Conservation (phyloP, 495 filamentous ascomycete species). For the Aspergillus conjunctus region DNA sequence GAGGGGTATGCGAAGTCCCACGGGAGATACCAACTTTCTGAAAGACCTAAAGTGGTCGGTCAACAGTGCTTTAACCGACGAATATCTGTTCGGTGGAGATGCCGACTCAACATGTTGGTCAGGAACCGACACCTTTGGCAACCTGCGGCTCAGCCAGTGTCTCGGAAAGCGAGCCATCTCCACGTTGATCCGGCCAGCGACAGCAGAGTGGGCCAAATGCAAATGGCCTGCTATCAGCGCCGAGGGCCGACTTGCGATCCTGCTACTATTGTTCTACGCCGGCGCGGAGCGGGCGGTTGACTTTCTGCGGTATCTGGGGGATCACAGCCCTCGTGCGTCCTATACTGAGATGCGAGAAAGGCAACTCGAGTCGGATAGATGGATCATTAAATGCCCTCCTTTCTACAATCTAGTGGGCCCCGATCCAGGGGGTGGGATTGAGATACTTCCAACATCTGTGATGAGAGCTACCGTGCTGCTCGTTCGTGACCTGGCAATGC, state of each 20-base stretch:
- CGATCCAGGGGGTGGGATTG: neutral
- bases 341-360: neutral
- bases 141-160: neutral
- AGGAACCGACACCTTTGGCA: neutral
- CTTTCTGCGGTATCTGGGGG: neutral
- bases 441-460: neutral
- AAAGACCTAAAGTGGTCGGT: neutral
- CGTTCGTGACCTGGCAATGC: neutral
- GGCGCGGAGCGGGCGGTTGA: neutral
- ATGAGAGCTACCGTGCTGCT: neutral
- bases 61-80: neutral
- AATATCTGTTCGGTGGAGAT: neutral
- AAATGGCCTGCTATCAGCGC: neutral
- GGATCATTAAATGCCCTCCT: neutral
- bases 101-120: neutral
- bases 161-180: neutral
- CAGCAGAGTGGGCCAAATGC: neutral
- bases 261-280: neutral
- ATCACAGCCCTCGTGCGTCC: neutral
- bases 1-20: neutral
- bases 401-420: neutral
- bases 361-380: neutral
- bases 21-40: neutral
- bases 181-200: neutral
- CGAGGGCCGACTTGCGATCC: neutral